These are phyloP conservation scores for Hypoxylon subgilvum DNA, from an alignment of 495 filamentous ascomycete genomes.

Conservation along the genomic window DNA sequence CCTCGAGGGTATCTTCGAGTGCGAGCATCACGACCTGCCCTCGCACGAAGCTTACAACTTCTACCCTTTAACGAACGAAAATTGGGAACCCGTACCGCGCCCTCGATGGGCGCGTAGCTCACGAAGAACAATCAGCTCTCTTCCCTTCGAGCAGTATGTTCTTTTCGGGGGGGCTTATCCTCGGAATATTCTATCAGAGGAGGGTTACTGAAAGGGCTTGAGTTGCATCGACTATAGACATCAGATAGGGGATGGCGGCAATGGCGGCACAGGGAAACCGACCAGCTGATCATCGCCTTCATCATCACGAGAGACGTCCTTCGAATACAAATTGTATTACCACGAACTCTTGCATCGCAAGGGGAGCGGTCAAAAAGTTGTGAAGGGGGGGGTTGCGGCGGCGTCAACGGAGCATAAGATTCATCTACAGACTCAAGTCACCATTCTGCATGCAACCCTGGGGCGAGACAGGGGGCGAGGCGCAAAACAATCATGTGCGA, in stretches of 20 bases:
- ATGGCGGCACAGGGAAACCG: background rate
- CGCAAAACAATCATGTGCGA: slow-evolving; percentile 16
- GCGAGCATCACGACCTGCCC: slow-evolving; percentile 44
- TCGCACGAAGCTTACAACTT: slow-evolving; percentile 54
- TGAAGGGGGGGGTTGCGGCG: background rate
- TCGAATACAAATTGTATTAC: slow-evolving; percentile 29
- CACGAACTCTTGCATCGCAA: slow-evolving; percentile 27
- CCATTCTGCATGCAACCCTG: background rate
- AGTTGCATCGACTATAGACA: too few species aligned
- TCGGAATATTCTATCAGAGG: slow-evolving; percentile 19
- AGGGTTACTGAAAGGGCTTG: slow-evolving; percentile 17
- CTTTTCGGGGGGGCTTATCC: slow-evolving; percentile 51
- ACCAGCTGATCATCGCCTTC: background rate
- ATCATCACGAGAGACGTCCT: slow-evolving; percentile 29
- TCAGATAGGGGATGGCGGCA: background rate
- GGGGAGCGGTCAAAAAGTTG: slow-evolving; percentile 15
- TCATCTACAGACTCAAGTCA: slow-evolving; percentile 7
- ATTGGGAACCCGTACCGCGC: slow-evolving; percentile 44
- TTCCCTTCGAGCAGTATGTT: slow-evolving; percentile 51
- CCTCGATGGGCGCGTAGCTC: slow-evolving; percentile 36
- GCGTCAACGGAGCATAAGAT: slow-evolving; percentile 22
- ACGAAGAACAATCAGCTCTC: slow-evolving; percentile 49
- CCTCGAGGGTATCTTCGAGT: slow-evolving; percentile 54
- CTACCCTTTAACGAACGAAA: slow-evolving; percentile 49
- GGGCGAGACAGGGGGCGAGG: background rate